A percentile compares a stretch with the other conserved stretches of the same genome.
Conservation (phyloP, 352 stramenopile genomes). For the Pythium graminicola region DNA sequence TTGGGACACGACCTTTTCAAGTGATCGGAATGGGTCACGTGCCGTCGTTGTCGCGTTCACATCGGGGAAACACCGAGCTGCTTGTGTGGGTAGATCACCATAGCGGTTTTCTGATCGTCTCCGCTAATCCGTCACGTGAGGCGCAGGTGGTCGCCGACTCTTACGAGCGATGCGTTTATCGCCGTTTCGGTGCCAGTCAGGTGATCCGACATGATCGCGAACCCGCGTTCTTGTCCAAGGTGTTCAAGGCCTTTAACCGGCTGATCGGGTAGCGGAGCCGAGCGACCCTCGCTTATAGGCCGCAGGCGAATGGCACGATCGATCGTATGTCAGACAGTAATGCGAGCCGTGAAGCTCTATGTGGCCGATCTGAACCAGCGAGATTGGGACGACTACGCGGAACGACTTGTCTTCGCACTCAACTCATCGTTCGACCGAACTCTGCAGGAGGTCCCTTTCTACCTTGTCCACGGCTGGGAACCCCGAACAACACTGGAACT, state of each 20-base stretch:
- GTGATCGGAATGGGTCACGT: constrained; percentile 30
- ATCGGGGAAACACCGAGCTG: constrained; percentile 26
- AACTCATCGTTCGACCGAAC: constrained; percentile 10
- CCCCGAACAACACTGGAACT: constrained; percentile 5
- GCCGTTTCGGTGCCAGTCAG: constrained; percentile 11
- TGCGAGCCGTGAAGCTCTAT: constrained; percentile 15
- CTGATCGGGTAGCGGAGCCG: constrained; percentile 9
- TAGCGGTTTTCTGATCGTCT: constrained; percentile 16
- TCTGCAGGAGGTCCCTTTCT: constrained; percentile 3
- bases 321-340: constrained; percentile 21
- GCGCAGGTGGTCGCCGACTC: constrained; percentile 23
- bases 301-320: constrained; percentile 15
- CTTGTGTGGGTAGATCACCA: constrained; percentile 24
- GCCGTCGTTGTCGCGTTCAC: constrained; percentile 16
- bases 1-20: constrained; percentile 19
- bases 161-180: constrained; percentile 18
- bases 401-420: constrained; percentile 14
- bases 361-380: constrained; percentile 12
- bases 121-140: constrained; percentile 11
- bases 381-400: constrained; percentile 22
- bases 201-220: constrained; percentile 23
- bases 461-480: constrained; percentile 20
- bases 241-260: constrained; percentile 19
- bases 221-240: constrained; percentile 8
- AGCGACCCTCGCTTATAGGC: constrained; percentile 16